Conservation (phyloP, 2,329 filamentous ascomycete species). For the Sporothrix brunneoviolacea region DNA sequence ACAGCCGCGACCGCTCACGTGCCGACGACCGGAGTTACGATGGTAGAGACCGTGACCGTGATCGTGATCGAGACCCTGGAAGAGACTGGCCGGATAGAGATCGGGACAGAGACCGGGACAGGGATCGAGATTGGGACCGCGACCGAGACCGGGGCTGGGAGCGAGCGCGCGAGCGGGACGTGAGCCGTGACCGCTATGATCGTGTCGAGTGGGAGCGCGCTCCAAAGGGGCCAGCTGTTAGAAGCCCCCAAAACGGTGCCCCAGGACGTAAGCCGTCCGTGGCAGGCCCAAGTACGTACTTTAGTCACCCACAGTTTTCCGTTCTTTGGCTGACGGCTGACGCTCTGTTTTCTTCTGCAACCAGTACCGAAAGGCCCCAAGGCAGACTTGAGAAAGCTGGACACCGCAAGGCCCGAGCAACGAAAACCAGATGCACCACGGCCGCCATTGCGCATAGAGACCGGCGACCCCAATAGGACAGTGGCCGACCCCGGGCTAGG, state of each 20-base stretch:
- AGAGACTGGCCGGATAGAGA: conserved; percentile 9
- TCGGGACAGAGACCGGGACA: conserved; percentile 12
- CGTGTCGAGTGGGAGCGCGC: conserved; percentile 2
- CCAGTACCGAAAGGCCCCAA: conserved; percentile 1
- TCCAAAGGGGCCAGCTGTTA: neutral
- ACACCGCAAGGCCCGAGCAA: neutral
- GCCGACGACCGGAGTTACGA: neutral
- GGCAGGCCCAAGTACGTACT: neutral
- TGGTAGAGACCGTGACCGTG: neutral
- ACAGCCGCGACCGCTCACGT: conserved; percentile 1
- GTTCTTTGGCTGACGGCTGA: neutral
- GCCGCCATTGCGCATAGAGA: neutral
- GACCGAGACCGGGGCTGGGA: conserved; percentile 17
- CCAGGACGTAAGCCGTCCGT: neutral
- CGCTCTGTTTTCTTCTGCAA: neutral
- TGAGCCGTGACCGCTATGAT: conserved; percentile 15
- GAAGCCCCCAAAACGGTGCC: neutral
- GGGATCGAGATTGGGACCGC: conserved; percentile 15
- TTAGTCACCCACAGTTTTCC: neutral
- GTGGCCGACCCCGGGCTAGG: no score
- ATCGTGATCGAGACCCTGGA: conserved; percentile 13
- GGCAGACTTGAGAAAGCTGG: neutral
- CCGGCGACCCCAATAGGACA: no score
- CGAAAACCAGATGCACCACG: neutral
- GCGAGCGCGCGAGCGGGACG: conserved; percentile 5